A percentile compares a stretch with the other conserved stretches of the same genome.
phyloP scores from a whole-genome alignment of 2,329 filamentous ascomycete genomes.

The Paecilomyces niveus region DNA sequence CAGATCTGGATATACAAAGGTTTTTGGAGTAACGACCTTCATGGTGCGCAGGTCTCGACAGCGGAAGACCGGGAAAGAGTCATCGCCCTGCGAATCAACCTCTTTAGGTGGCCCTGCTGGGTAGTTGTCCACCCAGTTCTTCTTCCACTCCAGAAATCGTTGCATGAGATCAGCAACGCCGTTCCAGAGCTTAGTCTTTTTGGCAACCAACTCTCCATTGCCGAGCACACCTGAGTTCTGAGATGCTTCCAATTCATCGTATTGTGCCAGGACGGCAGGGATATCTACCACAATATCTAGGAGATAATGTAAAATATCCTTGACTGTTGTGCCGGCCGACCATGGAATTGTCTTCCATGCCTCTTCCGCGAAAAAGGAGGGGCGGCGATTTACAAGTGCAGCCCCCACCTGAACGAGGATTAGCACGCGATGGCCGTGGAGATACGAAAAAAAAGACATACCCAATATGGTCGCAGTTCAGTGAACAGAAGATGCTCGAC shows the following conservation, averaged over 20 bases:
- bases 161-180: conserved; percentile 23
- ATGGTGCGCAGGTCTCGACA: conserved; percentile 28
- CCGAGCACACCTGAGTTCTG: conserved; percentile 16
- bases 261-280: conserved; percentile 22
- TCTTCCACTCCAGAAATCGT: conserved; percentile 24
- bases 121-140: conserved; percentile 22
- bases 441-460: conserved; percentile 6
- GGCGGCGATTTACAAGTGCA: conserved; percentile 21
- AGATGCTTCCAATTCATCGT: conserved; percentile 21
- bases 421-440: conserved; percentile 1
- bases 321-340: conserved; percentile 27
- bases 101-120: conserved; percentile 23
- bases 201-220: conserved; percentile 24
- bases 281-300: conserved; percentile 30
- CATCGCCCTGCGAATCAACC: conserved; percentile 12
- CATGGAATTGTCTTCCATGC: conserved; percentile 35
- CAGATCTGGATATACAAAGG: conserved; percentile 27
- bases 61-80: conserved; percentile 25
- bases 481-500: conserved; percentile 33
- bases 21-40: conserved; percentile 19
- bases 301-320: conserved; percentile 31
- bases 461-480: conserved; percentile 34
- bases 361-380: conserved; percentile 27
- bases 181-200: conserved; percentile 27
- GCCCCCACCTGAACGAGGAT: conserved; percentile 19